These are phyloP conservation scores for Alternaria sp. DNA, from an alignment of 2,329 filamentous ascomycete genomes.

Conservation along the genomic window DNA sequence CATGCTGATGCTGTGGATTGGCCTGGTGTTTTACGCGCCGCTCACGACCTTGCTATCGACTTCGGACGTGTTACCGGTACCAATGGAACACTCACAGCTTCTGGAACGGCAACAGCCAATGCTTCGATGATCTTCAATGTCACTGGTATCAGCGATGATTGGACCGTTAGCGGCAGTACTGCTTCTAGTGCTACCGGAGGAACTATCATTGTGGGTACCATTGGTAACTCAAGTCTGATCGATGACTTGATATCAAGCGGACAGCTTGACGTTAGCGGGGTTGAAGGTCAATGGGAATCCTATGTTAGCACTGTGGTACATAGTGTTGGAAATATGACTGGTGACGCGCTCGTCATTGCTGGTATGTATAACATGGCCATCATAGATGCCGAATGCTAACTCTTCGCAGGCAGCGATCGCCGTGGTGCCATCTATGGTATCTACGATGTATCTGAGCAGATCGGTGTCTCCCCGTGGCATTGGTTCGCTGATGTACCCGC, in stretches of 20 bases:
- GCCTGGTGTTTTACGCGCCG: constrained; percentile 73
- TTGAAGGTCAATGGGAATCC: constrained; percentile 73
- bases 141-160: constrained; percentile 49
- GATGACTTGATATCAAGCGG: constrained; percentile 64
- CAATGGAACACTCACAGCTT: constrained; percentile 65
- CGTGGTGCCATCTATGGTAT: constrained; percentile 74
- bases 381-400: constrained; percentile 12
- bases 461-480: constrained; percentile 76
- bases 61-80: constrained; percentile 75
- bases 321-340: constrained; percentile 64
- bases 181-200: constrained; percentile 27
- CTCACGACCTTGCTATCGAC: constrained; percentile 71
- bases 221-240: constrained; percentile 70
- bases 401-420: constrained; percentile 62
- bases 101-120: constrained; percentile 61
- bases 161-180: constrained; percentile 36
- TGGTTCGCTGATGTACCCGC: constrained; percentile 71
- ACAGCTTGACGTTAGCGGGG: constrained; percentile 65
- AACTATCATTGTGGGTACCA: constrained; percentile 73
- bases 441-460: constrained; percentile 76
- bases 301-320: constrained; percentile 68
- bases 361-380: constrained; percentile 45
- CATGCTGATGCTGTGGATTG: constrained; percentile 60
- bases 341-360: constrained; percentile 70
- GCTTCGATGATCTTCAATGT: constrained; percentile 54